These are phyloP conservation scores for Suzukiozyma palmioleophila DNA, from an alignment of 1,139 yeast genomes.

Conservation along the genomic window DNA sequence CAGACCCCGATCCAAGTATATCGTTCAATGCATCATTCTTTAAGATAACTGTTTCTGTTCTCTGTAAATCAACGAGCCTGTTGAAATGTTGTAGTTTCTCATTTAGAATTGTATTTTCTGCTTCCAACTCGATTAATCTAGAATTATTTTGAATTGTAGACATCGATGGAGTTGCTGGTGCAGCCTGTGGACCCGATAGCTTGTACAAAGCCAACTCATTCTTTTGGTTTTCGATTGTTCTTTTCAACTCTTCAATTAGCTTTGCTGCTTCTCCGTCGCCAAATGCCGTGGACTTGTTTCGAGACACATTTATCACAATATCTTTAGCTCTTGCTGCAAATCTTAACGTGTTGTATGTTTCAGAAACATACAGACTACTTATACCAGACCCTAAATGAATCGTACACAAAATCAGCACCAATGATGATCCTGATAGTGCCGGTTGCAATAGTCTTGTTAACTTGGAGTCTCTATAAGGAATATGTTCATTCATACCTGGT, in stretches of 20 bases:
- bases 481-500: constrained; percentile 45
- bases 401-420: constrained; percentile 86
- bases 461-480: constrained; percentile 91
- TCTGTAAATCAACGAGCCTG: constrained; percentile 55
- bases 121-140: constrained; percentile 42
- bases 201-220: constrained; percentile 33
- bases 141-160: constrained; percentile 7
- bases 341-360: constrained; percentile 80
- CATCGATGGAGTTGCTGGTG: not conserved
- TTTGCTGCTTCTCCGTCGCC: constrained; percentile 40
- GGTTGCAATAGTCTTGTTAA: constrained; percentile 86
- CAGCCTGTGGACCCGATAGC: constrained; percentile 4
- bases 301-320: constrained; percentile 64
- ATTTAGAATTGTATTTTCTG: constrained; percentile 57
- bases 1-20: constrained; percentile 36
- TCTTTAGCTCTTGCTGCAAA: constrained; percentile 95
- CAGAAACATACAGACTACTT: constrained; percentile 49
- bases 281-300: constrained; percentile 34
- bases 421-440: constrained; percentile 81
- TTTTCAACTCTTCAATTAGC: constrained; percentile 43
- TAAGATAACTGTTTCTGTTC: constrained; percentile 50
- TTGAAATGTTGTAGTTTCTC: constrained; percentile 69
- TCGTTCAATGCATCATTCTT: constrained; percentile 55
- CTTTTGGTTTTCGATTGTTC: constrained; percentile 42
- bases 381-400: constrained; percentile 52